Evolutionary conservation across 2,329 filamentous ascomycete genomes (phyloP), one percentile per base, ranked within the genome.

Genomic region (Xylaria sp.): DNA sequence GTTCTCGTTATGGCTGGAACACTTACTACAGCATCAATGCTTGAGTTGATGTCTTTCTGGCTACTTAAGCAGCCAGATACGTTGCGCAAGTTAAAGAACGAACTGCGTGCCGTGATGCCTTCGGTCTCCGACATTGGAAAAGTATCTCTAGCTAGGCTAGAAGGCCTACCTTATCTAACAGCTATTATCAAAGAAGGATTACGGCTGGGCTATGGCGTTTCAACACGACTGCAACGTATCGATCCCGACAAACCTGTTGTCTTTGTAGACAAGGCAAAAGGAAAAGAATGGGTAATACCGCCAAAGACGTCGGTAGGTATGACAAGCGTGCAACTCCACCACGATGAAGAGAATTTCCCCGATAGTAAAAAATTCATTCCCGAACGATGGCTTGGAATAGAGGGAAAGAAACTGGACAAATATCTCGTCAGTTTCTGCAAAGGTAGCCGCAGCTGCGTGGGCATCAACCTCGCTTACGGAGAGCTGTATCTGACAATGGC

Each of bases 341-440:
- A 69, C 49, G 48, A 71, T 33, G 59, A 66, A 11, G 44, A 42
- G 15, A 58, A 66, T 33, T 71, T 63, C 59, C 51, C 53, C 2
- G 60, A 71, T 26, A 59, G 58, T 26, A 49, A 59, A 5, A 54
- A 20, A 5, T 71, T 71, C 38, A 31, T 58, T 3, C 63, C 69
- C n/a, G 69, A 71, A 49, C 63, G 69, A 26, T 71, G 69, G 69
- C 59, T 71, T n/a, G 31, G 40, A 10, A 10, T 3, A 7, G 56
- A 64, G 3, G 54, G 49, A 4, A 69, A 66, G 57, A 59, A 58
- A 23, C 26, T 68, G 6, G 69, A 69, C 6, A 71, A 67, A 38
- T 69, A 63, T 17, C 54, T 71, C 4, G 66, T 71, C 11, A 58
- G 51, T 31, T 71, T 71, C 10, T 64, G 66, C 46, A 71, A 58